These are phyloP conservation scores for Cardamine occulta DNA, from an alignment of 345 rosid genomes.

Conservation along the genomic window DNA sequence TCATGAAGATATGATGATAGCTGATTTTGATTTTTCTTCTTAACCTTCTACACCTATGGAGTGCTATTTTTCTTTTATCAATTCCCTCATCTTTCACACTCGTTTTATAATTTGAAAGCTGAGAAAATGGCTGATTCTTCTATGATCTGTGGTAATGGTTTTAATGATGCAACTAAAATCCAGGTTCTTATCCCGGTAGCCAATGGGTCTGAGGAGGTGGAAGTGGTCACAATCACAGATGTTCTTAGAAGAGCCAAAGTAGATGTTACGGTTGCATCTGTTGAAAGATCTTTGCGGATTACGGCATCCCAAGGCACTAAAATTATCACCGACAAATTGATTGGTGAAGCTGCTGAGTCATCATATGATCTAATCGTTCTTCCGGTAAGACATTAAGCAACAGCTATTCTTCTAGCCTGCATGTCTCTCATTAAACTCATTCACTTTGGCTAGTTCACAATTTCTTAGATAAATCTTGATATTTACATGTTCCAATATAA, in stretches of 20 bases:
- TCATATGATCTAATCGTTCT: constrained; percentile 78
- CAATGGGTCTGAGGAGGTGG: constrained; percentile 84
- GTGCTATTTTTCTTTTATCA: not conserved
- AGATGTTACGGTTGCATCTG: constrained; percentile 83
- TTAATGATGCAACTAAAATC: constrained; percentile 22
- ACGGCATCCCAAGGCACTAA: constrained; percentile 72
- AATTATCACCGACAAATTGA: constrained; percentile 77
- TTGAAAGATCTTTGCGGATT: constrained; percentile 64
- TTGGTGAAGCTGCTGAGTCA: constrained; percentile 60
- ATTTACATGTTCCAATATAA: not conserved
- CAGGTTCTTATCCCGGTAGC: constrained; percentile 91
- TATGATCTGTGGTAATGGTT: constrained; percentile 8
- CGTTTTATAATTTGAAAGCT: not conserved
- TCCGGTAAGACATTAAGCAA: constrained; percentile 57
- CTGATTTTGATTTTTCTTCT: not conserved
- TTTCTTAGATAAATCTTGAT: not conserved
- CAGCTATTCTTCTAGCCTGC: not conserved
- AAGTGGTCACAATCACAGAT: constrained; percentile 69
- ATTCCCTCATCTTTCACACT: not conserved
- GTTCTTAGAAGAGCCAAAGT: constrained; percentile 82
- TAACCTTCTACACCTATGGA: not conserved
- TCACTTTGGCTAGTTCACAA: constrained; percentile 20
- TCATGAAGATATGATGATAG: constrained; percentile 13
- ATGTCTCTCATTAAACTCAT: not conserved
- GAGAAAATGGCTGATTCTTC: constrained; percentile 19